Evolutionary conservation across 306 rosid genomes (phyloP).

Genomic region (Citrullus colocynthis): DNA sequence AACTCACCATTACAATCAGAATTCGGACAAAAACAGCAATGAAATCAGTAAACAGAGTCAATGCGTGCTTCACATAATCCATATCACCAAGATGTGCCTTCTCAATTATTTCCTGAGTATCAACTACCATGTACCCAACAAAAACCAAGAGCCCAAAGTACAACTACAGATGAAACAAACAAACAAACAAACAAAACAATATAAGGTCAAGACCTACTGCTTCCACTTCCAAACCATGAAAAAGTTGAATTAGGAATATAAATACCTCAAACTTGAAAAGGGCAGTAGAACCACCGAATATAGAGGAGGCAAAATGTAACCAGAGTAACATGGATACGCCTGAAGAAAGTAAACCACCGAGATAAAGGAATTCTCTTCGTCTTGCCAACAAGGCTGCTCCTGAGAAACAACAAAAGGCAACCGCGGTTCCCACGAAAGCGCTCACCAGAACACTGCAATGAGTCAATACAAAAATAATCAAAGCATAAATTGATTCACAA

Average conservation of each 20-base stretch:
- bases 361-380: constrained; percentile 89
- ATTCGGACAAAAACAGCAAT: constrained; percentile 61
- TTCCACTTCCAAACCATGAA: neutral
- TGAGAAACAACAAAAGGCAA: constrained; percentile 88
- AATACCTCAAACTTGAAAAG: constrained; percentile 73
- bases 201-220: neutral
- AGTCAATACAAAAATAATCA: neutral
- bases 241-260: neutral
- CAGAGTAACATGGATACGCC: constrained; percentile 74
- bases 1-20: constrained; percentile 55
- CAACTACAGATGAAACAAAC: constrained; percentile 32
- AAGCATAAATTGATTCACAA: neutral
- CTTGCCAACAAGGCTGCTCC: constrained; percentile 76
- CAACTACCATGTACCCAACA: constrained; percentile 62
- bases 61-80: constrained; percentile 82
- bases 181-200: neutral
- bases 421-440: constrained; percentile 68
- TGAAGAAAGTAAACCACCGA: constrained; percentile 84
- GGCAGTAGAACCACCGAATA: constrained; percentile 67
- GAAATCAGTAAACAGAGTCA: constrained; percentile 71
- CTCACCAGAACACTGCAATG: constrained; percentile 49
- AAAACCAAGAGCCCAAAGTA: constrained; percentile 84
- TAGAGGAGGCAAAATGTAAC: constrained; percentile 66
- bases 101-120: constrained; percentile 84
- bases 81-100: constrained; percentile 67